Evolutionary conservation across 805 yeast genomes (phyloP).

Genomic region (Yarrowia hollandica): DNA sequence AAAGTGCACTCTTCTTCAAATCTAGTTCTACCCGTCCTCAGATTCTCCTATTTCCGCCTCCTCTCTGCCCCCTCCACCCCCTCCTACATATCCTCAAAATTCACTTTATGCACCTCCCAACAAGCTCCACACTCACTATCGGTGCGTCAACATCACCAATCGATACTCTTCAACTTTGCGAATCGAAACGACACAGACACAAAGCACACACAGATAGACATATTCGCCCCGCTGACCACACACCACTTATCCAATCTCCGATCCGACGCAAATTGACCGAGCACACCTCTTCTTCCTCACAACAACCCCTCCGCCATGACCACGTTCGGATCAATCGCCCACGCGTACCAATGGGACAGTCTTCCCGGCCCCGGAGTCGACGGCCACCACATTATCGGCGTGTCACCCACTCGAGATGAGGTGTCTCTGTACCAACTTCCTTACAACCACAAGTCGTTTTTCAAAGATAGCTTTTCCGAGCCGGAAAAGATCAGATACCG

Average conservation of each 20-base stretch:
- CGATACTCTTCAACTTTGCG: too few species aligned
- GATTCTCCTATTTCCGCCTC: too few species aligned
- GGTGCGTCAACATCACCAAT: too few species aligned
- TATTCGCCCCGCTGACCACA: neutral
- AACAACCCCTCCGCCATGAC: neutral
- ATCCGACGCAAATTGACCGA: neutral
- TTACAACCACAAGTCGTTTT: slow-evolving; percentile 26
- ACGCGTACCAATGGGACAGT: slow-evolving; percentile 60
- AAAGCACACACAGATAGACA: too few species aligned
- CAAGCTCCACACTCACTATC: too few species aligned
- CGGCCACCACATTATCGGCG: slow-evolving; percentile 62
- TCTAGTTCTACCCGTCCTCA: too few species aligned
- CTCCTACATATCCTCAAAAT: too few species aligned
- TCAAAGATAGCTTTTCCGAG: neutral
- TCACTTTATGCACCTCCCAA: too few species aligned
- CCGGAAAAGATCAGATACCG: slow-evolving; percentile 29
- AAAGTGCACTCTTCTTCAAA: too few species aligned
- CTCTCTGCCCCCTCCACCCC: too few species aligned
- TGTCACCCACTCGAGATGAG: slow-evolving; percentile 79
- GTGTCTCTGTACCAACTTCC: slow-evolving; percentile 52
- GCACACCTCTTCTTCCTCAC: neutral
- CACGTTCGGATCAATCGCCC: slow-evolving; percentile 62
- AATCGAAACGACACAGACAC: too few species aligned
- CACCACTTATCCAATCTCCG: neutral
- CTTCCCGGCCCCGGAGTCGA: slow-evolving; percentile 39